Conservation (phyloP, 2,329 filamentous ascomycete species). For the Cladosporium sp. region DNA sequence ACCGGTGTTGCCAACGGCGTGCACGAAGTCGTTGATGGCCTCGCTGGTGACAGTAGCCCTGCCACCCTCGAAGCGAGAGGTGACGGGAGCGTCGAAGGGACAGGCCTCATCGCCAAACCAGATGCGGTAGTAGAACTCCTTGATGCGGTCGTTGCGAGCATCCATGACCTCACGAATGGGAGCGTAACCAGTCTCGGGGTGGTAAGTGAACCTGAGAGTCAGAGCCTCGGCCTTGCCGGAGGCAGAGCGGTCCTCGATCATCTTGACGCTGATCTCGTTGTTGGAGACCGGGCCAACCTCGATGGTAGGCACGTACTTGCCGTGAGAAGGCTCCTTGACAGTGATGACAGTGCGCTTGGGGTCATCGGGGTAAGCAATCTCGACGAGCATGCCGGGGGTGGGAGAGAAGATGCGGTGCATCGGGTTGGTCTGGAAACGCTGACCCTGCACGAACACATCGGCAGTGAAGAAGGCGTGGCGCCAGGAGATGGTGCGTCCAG, state of each 20-base stretch:
- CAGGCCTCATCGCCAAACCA: slow-evolving; percentile 90
- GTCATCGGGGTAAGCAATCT: slow-evolving; percentile 78
- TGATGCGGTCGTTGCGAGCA: slow-evolving; percentile 93
- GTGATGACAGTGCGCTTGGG: slow-evolving; percentile 78
- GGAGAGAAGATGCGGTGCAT: slow-evolving; percentile 89
- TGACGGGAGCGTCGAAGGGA: slow-evolving; percentile 79
- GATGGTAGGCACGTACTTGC: slow-evolving; percentile 82
- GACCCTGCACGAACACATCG: slow-evolving; percentile 89
- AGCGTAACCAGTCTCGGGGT: slow-evolving; percentile 94
- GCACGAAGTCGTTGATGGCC: slow-evolving; percentile 97
- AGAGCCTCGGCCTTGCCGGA: slow-evolving; percentile 77
- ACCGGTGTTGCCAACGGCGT: slow-evolving; percentile 94
- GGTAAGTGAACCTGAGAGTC: slow-evolving; percentile 85
- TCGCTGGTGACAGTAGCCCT: slow-evolving; percentile 81
- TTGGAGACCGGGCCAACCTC: slow-evolving; percentile 72
- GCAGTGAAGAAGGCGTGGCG: slow-evolving; percentile 90
- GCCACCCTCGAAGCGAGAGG: slow-evolving; percentile 85
- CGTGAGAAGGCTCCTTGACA: slow-evolving; percentile 80
- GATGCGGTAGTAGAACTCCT: slow-evolving; percentile 97
- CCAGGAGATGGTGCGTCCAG: slow-evolving; percentile 84
- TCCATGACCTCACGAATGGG: slow-evolving; percentile 97
- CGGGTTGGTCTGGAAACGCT: slow-evolving; percentile 96
- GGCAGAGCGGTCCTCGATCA: slow-evolving; percentile 90
- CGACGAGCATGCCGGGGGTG: slow-evolving; percentile 78
- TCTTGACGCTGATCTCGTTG: slow-evolving; percentile 78